A percentile compares a stretch with the other conserved stretches of the same genome.
Evolutionary conservation across 306 rosid species (phyloP).

Genomic region (Crataegus laevigata): DNA sequence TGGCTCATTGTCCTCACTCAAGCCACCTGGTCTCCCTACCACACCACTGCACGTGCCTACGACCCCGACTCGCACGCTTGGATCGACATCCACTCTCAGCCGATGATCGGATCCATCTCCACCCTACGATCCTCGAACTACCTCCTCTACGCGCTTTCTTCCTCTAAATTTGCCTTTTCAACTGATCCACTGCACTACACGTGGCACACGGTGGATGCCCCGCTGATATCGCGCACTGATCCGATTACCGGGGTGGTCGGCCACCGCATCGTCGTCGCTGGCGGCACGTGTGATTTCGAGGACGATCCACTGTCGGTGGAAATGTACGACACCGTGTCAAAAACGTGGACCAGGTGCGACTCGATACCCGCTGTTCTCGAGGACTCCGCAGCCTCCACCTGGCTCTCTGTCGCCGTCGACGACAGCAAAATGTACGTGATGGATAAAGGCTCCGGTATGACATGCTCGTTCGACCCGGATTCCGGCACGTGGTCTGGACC

Average conservation of each 20-base stretch:
- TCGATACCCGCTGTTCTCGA: conserved; percentile 43
- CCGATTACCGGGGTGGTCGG: conserved; percentile 51
- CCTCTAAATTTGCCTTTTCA: conserved; percentile 43
- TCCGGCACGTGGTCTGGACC: conserved; percentile 55
- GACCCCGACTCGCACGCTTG: conserved; percentile 68
- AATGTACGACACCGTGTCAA: conserved; percentile 21
- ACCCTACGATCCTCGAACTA: conserved; percentile 61
- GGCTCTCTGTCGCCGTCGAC: conserved; percentile 47
- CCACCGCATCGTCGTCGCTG: conserved; percentile 25
- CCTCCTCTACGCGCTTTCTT: conserved; percentile 49
- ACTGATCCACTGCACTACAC: conserved; percentile 43
- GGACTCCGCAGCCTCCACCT: conserved; percentile 42
- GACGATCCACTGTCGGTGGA: conserved; percentile 69
- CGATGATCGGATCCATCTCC: conserved; percentile 22
- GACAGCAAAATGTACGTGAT: conserved; percentile 34
- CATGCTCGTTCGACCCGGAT: conserved; percentile 37
- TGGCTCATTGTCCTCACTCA: conserved; percentile 62
- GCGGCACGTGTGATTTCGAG: conserved; percentile 51
- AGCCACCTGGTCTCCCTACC: conserved; percentile 27
- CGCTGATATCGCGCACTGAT: conserved; percentile 47
- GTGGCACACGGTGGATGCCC: conserved; percentile 46
- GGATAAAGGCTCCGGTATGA: conserved; percentile 40
- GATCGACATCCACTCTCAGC: conserved; percentile 26
- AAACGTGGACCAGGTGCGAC: conserved; percentile 5
- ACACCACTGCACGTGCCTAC: conserved; percentile 42